Conservation (phyloP, 768 basidiomycete species). For the Pilatotrama ljubarskyi region DNA sequence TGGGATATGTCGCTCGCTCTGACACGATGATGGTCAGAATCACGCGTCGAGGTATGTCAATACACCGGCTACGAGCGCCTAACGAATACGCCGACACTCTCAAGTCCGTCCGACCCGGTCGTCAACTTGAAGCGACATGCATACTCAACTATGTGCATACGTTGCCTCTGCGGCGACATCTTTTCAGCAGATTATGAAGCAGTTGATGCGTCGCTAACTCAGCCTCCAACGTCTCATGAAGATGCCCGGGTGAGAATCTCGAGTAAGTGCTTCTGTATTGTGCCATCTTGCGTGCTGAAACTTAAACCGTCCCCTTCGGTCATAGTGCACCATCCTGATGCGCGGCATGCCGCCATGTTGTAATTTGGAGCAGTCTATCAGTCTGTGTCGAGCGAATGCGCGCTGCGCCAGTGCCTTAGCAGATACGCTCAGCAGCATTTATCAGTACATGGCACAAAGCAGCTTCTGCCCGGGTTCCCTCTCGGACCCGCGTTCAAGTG, state of each 20-base stretch:
- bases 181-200: too few relatives aligned
- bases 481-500: neutral
- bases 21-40: too few relatives aligned
- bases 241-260: neutral
- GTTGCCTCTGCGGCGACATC: too few relatives aligned
- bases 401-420: neutral
- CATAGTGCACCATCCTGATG: conserved; percentile 3
- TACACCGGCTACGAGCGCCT: too few relatives aligned
- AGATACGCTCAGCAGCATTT: neutral
- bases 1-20: too few relatives aligned
- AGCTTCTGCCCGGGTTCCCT: neutral
- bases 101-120: too few relatives aligned
- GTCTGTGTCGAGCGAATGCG: neutral
- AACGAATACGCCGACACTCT: too few relatives aligned
- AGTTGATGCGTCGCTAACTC: neutral
- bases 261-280: conserved; percentile 17
- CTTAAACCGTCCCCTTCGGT: neutral
- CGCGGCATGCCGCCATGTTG: conserved; percentile 3
- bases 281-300: conserved; percentile 20
- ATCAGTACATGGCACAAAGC: neutral
- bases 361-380: neutral
- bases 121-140: too few relatives aligned
- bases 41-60: too few relatives aligned
- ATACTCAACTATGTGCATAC: too few relatives aligned
- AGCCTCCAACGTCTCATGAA: neutral